Conservation (phyloP, 2,329 filamentous ascomycete genomes). For the Akanthomyces muscarius region DNA sequence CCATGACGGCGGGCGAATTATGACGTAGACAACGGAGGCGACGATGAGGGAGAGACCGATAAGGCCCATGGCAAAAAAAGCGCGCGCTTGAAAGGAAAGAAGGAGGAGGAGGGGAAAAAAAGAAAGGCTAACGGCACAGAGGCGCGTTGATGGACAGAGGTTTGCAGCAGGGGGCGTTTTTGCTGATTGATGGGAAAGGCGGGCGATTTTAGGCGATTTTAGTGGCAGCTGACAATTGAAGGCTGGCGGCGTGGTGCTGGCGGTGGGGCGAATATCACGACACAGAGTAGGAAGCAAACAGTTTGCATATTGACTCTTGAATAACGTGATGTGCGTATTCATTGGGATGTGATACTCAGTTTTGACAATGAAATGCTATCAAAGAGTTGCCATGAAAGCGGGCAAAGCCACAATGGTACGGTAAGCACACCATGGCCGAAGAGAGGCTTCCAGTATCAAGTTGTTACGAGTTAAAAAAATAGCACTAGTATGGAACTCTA, state of each 20-base stretch:
- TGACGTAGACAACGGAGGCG: constrained; percentile 55
- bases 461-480: no score
- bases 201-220: background rate
- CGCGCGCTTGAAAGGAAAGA: background rate
- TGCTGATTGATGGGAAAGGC: background rate
- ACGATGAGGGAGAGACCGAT: constrained; percentile 60
- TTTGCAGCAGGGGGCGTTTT: background rate
- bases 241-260: background rate
- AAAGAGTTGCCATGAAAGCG: no score
- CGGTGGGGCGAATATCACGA: background rate
- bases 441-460: no score
- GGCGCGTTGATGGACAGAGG: constrained; percentile 2
- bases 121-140: background rate
- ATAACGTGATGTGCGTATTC: no score
- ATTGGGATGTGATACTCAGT: no score
- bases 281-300: background rate
- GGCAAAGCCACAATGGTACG: no score
- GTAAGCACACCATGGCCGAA: no score
- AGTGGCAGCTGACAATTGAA: background rate
- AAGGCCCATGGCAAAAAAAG: constrained; percentile 44
- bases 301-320: no score
- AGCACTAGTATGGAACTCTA: no score
- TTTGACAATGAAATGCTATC: no score
- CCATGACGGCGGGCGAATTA: constrained; percentile 51
- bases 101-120: background rate